A percentile compares a stretch with the other conserved stretches of the same genome.
phyloP scores from a whole-genome alignment of 306 rosid genomes.

The Rubus parviflorus region DNA sequence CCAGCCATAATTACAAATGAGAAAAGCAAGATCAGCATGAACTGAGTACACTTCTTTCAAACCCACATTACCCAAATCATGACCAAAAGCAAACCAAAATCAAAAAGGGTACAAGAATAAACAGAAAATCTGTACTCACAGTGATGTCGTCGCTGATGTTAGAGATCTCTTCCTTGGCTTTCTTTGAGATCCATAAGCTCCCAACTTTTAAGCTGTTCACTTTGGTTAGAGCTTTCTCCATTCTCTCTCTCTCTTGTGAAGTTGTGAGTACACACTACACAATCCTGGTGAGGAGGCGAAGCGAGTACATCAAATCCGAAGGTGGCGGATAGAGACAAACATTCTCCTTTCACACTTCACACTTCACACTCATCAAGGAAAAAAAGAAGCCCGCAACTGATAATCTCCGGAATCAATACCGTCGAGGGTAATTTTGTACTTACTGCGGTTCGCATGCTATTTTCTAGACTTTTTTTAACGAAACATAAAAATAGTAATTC shows the following conservation, averaged over 20 bases:
- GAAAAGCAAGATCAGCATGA: constrained; percentile 24
- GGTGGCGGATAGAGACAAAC: constrained; percentile 50
- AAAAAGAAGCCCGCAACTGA: not conserved
- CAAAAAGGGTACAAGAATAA: constrained; percentile 12
- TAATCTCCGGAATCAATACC: not conserved
- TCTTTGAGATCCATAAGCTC: constrained; percentile 81
- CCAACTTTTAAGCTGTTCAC: constrained; percentile 83
- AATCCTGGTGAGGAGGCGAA: not conserved
- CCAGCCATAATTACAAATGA: constrained; percentile 5
- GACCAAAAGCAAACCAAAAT: constrained; percentile 6
- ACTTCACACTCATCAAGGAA: constrained; percentile 17
- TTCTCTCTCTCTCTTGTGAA: constrained; percentile 29
- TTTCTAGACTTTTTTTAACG: too few relatives aligned
- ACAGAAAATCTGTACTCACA: constrained; percentile 40
- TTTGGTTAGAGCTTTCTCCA: constrained; percentile 93
- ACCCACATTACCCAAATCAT: constrained; percentile 31
- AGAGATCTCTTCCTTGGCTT: constrained; percentile 85
- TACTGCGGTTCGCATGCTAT: too few relatives aligned
- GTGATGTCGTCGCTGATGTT: constrained; percentile 71
- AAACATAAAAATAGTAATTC: too few relatives aligned
- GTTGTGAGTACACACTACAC: not conserved
- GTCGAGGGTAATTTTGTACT: constrained; percentile 8
- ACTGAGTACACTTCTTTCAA: constrained; percentile 22
- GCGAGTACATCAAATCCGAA: constrained; percentile 21
- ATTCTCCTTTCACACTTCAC: constrained; percentile 24